Evolutionary conservation across 805 yeast genomes (phyloP).

Genomic region (Yamadazyma sp.): DNA sequence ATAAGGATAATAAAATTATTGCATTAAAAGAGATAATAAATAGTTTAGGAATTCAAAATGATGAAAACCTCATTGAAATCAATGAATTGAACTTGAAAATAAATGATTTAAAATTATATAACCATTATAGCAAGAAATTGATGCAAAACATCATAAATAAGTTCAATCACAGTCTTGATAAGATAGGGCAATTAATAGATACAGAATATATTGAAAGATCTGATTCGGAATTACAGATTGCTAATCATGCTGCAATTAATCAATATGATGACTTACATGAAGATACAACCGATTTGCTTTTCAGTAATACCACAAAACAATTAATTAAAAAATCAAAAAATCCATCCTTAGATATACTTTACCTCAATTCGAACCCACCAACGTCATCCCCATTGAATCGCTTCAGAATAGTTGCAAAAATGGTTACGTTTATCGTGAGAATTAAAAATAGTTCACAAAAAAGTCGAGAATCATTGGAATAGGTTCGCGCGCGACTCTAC

Average conservation of each 20-base stretch:
- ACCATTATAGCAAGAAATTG: conserved; percentile 6
- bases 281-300: conserved; percentile 10
- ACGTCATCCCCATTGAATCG: background rate
- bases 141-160: conserved; percentile 10
- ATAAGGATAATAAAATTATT: conserved; percentile 5
- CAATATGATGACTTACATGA: conserved; percentile 3
- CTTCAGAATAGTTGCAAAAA: conserved; percentile 4
- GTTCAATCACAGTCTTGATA: conserved; percentile 7
- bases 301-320: conserved; percentile 8
- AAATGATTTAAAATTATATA: conserved; percentile 9
- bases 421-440: conserved; percentile 2
- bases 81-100: conserved; percentile 1
- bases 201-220: conserved; percentile 2
- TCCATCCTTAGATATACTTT: conserved; percentile 6
- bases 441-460: background rate
- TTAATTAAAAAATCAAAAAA: conserved; percentile 1
- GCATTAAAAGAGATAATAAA: conserved; percentile 8
- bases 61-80: conserved; percentile 3
- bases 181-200: conserved; percentile 11
- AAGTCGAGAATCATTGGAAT: no score
- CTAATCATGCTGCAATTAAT: background rate
- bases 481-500: no score
- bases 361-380: conserved; percentile 1
- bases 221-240: background rate
- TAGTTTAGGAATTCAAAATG: conserved; percentile 4